Base-by-base conservation (phyloP, 1,284 basidiomycete genomes). In the Ganoderma meredithae region DNA sequence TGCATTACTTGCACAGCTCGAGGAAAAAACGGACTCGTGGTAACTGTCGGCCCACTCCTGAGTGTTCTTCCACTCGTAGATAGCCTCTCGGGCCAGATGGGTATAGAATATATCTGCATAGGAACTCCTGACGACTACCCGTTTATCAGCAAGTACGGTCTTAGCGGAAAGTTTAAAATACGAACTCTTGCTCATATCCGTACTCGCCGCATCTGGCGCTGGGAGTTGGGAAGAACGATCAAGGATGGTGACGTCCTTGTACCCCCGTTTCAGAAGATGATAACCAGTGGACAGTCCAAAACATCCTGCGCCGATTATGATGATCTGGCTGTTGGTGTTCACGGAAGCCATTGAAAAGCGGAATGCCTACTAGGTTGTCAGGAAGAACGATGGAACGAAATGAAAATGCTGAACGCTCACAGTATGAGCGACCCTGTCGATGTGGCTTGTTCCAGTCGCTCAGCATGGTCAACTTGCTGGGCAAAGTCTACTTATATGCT, bases 281-380 rank as follows among this genome's bases (percentile, higher is more conserved):
- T 90, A 88, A 1, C 94, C 93, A 0, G 94, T 92, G 2, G 94
- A 94, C n/a, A 94, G 82, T 2, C 95, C 95, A 76, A 96, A 95
- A 69, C 90, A 90, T 13, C 95, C 95, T 43, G 93, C 91, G n/a
- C 95, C 95, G 58, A 96, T 83, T 71, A 97, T 91, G 56, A 95
- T 75, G 40, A 94, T 82, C 67, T 81, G 81, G 62, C 66, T 70
- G n/a, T 68, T 58, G 58, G 1, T 3, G 22, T 41, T 39, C n/a
- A 27, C 25, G 2, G 39, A 60, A 40, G 36, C 13, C 58, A 60
- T 60, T 41, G 58, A 19, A 39, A 27, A 10, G 17, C 12, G n/a
- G 19, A 22, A 52, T 52, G 12, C 12, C 47, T 52, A 22, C 10
- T 22, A 12, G 25, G 10, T 13, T 13, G 47, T 52, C 12, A 52